Evolutionary conservation across 2,329 filamentous ascomycete species (phyloP), one percentile per base, ranked within the genome.

Genomic region (Sordariomycetes sp.): DNA sequence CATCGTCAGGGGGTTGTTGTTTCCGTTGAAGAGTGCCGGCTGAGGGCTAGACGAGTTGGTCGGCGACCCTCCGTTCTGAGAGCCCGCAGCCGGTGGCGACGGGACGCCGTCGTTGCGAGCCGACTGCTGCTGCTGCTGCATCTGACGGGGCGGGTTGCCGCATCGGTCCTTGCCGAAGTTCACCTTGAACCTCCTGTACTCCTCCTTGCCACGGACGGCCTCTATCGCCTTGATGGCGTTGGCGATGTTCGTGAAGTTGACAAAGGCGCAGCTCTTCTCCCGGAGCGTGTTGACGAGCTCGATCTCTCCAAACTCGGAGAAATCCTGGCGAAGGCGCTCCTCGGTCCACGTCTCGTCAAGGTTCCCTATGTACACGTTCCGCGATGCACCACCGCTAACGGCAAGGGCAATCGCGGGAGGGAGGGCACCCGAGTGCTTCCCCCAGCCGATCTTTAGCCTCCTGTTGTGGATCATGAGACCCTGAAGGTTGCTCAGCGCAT

Each of bases 221-320:
- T 99, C 94, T 63, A 99, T 99, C 1, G 94, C 94, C 78, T 99
- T 99, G 79, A 99, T 99, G 55, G 94, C 94, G 66, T 99, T 99
- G 69, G 94, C 94, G 70, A 99, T 99, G 76, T 99, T 99, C 69
- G 94, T 99, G 72, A 99, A 99, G 77, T 99, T 99, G 71, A 99
- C 94, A 70, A 99, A 99, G 0, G 94, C 94, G 72, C 94, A 99
- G 76, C 92, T 97, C 85, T 99, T 99, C 79, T 99, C 94, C 58
- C 94, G 87, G 60, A 99, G 78, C 18, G 94, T 89, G 74, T 99
- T 99, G 62, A 99, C 91, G 62, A 99, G 79, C 75, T 99, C 94
- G 67, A 99, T 97, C 74, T 99, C 94, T 64, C 94, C 94, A 67
- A 90, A 97, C 71, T 97, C 93, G 37, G 92, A 89, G 72, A 99